Evolutionary conservation across 148 eudicot species (phyloP), one percentile per base, ranked within the genome.

Genomic region (Amaranthus palmeri): DNA sequence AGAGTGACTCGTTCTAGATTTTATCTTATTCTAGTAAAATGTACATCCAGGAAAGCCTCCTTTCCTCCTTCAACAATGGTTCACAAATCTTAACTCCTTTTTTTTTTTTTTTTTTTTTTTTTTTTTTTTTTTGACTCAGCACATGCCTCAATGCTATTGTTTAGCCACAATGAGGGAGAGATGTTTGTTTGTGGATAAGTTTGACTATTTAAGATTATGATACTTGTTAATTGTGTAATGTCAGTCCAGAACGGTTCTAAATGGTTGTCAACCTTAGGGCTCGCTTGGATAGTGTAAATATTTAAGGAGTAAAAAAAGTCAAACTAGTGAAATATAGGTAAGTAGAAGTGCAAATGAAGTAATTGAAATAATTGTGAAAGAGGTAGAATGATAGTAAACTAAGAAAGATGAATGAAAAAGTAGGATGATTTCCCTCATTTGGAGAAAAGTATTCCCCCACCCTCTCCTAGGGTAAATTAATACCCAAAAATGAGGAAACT

Each of bases 141-240:
- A n/a, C 67, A 65, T 65, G 52, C 41, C 67, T 58, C 45, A 49
- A 59, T 58, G 68, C 61, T 59, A 67, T 12, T 1, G 14, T 67
- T 14, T 13, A 67, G 45, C 57, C 54, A 5, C 47, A 58, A 36
- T 60, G 18, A 55, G 47, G 36, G 36, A 52, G 48, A 50, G 8
- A 18, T 17, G 12, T 42, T 58, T 70, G 10, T 57, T 40, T 10
- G 53, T 52, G 45, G 58, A 11, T 42, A 43, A 57, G 18, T 62
- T 12, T 41, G 14, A 70, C 13, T 54, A 12, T 56, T 14, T 51
- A 17, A 69, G 49, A 5, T 13, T 17, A 7, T 8, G 44, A n/a
- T 14, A 71, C 58, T 4, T 60, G 54, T 50, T 60, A 43, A 41
- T 14, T 46, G 48, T 40, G 14, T 47, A 44, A 54, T 42, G 61